These are phyloP conservation scores for Cinnamomum micranthum DNA, from an alignment of 164 flowering plant genomes.

Conservation along the genomic window DNA sequence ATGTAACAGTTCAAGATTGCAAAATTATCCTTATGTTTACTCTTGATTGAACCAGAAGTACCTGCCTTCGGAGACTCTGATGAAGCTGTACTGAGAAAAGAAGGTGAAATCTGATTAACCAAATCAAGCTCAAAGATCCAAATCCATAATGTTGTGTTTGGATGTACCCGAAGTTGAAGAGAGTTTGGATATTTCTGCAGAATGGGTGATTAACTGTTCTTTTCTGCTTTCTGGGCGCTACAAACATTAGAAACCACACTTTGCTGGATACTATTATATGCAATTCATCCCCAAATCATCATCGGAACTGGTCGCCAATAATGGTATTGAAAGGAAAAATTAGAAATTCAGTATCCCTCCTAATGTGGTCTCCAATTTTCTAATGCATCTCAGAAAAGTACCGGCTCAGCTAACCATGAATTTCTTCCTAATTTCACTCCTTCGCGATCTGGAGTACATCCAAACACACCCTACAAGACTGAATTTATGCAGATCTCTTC, in stretches of 20 bases:
- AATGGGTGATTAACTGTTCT: no score
- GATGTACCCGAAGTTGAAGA: no score
- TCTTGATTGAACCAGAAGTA: conserved; percentile 1
- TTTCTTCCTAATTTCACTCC: background rate
- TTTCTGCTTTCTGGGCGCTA: no score
- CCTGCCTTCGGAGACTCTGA: conserved; percentile 25
- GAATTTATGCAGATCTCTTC: no score
- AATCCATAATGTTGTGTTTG: conserved; percentile 9
- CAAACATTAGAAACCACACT: no score
- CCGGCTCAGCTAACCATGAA: background rate
- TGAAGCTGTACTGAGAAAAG: conserved; percentile 25
- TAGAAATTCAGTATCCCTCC: no score
- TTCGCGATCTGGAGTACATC: conserved; percentile 7
- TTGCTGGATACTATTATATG: no score
- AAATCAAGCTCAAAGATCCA: conserved; percentile 14
- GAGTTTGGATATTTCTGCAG: no score
- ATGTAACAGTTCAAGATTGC: no score
- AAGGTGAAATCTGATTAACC: conserved; percentile 13
- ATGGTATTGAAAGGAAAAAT: no score
- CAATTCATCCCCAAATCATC: background rate
- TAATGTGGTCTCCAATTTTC: no score
- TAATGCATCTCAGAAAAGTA: no score
- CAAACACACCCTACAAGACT: background rate
- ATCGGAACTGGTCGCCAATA: background rate
- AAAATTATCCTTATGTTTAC: background rate